A percentile compares a stretch with the other conserved stretches of the same genome.
These are phyloP conservation scores for Kodamaea restingae DNA, from an alignment of 805 yeast genomes.

Conservation along the genomic window DNA sequence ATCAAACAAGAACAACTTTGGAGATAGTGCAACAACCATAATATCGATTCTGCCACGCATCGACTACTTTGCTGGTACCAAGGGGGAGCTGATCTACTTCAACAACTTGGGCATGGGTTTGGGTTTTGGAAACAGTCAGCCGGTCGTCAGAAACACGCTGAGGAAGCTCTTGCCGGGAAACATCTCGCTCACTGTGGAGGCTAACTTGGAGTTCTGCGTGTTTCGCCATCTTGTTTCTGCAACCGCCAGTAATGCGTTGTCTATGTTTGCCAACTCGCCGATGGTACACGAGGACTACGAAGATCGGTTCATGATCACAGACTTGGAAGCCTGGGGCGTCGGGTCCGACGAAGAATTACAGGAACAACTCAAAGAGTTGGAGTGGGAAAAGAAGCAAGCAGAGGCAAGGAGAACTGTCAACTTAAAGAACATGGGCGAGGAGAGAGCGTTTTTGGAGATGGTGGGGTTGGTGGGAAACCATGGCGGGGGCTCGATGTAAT, in stretches of 20 bases:
- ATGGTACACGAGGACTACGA: conserved; percentile 44
- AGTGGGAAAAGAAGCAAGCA: conserved; percentile 89
- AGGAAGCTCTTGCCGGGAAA: conserved; percentile 63
- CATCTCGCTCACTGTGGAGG: conserved; percentile 75
- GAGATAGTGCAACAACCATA: conserved; percentile 53
- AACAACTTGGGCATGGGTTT: conserved; percentile 73
- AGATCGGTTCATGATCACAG: conserved; percentile 64
- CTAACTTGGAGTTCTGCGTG: conserved; percentile 72
- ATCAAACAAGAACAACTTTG: conserved; percentile 70
- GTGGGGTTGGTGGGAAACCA: conserved; percentile 57
- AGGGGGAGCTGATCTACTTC: conserved; percentile 52
- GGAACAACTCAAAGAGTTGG: conserved; percentile 76
- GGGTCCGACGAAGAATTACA: conserved; percentile 75
- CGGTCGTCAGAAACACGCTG: conserved; percentile 43
- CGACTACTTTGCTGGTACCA: conserved; percentile 39
- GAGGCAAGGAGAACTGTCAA: conserved; percentile 71
- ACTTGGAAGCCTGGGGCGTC: conserved; percentile 88
- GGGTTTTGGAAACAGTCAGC: conserved; percentile 76
- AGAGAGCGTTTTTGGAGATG: conserved; percentile 80
- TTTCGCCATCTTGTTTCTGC: conserved; percentile 67
- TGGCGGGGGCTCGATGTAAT: conserved; percentile 48
- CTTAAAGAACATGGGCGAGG: conserved; percentile 66
- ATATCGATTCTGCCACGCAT: conserved; percentile 67
- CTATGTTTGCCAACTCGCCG: conserved; percentile 30
- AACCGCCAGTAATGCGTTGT: conserved; percentile 30